Evolutionary conservation across 176 grass and related monocot species (phyloP).

Genomic region (Paspalum vaginatum): DNA sequence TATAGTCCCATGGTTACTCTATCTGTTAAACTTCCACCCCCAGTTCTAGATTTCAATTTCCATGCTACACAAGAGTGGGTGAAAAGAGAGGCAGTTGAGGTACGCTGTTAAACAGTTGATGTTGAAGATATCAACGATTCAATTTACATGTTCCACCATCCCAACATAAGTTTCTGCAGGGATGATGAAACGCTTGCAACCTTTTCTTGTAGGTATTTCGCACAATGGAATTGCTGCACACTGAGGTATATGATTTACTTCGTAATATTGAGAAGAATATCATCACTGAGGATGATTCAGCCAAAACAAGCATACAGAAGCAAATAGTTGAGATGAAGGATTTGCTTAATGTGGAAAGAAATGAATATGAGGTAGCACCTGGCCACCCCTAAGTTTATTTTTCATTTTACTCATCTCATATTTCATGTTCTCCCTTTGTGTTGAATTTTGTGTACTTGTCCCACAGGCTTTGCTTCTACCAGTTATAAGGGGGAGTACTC

Average conservation of each 20-base stretch:
- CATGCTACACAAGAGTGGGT: constrained; percentile 70
- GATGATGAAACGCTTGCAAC: constrained; percentile 39
- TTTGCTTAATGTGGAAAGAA: constrained; percentile 69
- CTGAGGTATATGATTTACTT: constrained; percentile 67
- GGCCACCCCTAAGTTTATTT: constrained; percentile 7
- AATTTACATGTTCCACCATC: constrained; percentile 36
- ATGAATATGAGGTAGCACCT: constrained; percentile 74
- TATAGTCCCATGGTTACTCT: constrained; percentile 79
- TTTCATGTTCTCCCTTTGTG: constrained; percentile 7
- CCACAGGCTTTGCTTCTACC: constrained; percentile 70
- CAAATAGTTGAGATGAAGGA: constrained; percentile 72
- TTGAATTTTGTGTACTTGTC: constrained; percentile 15
- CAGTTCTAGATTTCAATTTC: constrained; percentile 66
- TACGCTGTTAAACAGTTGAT: constrained; percentile 50
- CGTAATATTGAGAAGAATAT: constrained; percentile 61
- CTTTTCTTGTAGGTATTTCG: constrained; percentile 59
- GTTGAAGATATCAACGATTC: constrained; percentile 6
- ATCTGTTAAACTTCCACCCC: constrained; percentile 77
- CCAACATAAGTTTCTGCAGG: constrained; percentile 12
- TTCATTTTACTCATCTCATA: constrained; percentile 30
- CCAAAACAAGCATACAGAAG: constrained; percentile 52
- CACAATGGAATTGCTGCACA: constrained; percentile 66
- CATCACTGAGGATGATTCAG: constrained; percentile 47
- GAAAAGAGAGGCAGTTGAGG: constrained; percentile 73
- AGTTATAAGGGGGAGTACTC: constrained; percentile 46